Evolutionary conservation across 1,139 yeast genomes (phyloP).

Genomic region (Arxiozyma telluris): DNA sequence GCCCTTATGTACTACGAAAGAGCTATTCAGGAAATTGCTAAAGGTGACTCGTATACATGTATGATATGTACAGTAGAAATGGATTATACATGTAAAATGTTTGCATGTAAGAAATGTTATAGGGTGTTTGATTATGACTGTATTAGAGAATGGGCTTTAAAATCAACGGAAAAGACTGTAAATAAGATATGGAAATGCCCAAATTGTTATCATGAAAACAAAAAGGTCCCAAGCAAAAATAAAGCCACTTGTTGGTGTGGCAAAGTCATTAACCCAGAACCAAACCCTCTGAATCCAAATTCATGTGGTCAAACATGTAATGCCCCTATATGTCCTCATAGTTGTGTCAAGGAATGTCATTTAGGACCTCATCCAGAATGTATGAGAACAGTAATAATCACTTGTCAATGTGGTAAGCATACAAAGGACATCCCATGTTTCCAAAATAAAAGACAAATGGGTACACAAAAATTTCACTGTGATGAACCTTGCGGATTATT

Average conservation of each 20-base stretch:
- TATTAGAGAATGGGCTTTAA: conserved; percentile 70
- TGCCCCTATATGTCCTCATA: conserved; percentile 52
- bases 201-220: conserved; percentile 55
- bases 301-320: conserved; percentile 83
- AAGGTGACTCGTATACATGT: conserved; percentile 63
- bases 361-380: conserved; percentile 86
- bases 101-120: conserved; percentile 67
- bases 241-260: conserved; percentile 80
- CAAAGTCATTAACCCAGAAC: conserved; percentile 56
- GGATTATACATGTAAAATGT: conserved; percentile 54
- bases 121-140: conserved; percentile 78
- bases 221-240: conserved; percentile 49
- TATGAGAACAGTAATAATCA: conserved; percentile 64
- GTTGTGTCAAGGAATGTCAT: conserved; percentile 70
- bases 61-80: conserved; percentile 79
- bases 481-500: conserved; percentile 48
- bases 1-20: conserved; percentile 27
- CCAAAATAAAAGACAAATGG: conserved; percentile 58
- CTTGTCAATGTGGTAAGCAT: conserved; percentile 68
- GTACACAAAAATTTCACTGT: conserved; percentile 48
- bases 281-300: conserved; percentile 60
- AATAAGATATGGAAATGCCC: conserved; percentile 78
- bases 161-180: conserved; percentile 58
- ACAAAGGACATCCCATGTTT: conserved; percentile 60
- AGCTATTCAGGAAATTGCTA: conserved; percentile 35